These are phyloP conservation scores for Aspergillus versicolor DNA, from an alignment of 2,329 filamentous ascomycete genomes.

Conservation along the genomic window DNA sequence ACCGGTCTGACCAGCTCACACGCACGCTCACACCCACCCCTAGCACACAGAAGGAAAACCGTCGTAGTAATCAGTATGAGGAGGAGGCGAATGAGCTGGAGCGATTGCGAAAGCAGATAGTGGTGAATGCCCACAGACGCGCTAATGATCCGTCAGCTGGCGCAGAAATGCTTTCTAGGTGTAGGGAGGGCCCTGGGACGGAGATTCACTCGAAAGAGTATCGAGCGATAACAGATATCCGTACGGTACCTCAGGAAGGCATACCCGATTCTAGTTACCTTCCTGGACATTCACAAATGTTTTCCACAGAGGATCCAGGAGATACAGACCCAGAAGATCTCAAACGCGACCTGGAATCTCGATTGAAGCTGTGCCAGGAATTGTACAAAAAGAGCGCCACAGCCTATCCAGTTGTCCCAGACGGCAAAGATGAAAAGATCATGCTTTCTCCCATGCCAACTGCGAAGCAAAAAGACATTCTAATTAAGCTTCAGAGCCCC, in stretches of 20 bases:
- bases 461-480: conserved; percentile 8
- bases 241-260: not conserved
- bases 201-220: conserved; percentile 24
- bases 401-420: conserved; percentile 9
- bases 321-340: not conserved
- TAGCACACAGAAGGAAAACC: not conserved
- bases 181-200: conserved; percentile 29
- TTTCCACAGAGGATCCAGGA: not conserved
- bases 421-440: not conserved
- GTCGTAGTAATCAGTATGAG: not conserved
- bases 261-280: not conserved
- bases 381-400: conserved; percentile 14
- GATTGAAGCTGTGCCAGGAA: not conserved
- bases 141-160: conserved; percentile 12
- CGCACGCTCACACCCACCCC: not conserved
- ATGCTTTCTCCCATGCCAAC: not conserved
- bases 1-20: not conserved
- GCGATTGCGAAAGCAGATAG: conserved; percentile 19
- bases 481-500: not conserved
- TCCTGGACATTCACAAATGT: not conserved
- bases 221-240: conserved; percentile 13
- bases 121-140: conserved; percentile 16
- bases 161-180: conserved; percentile 22
- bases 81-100: conserved; percentile 22
- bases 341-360: not conserved